phyloP scores from a whole-genome alignment of 164 flowering plant genomes.

The Kingdonia uniflora region DNA sequence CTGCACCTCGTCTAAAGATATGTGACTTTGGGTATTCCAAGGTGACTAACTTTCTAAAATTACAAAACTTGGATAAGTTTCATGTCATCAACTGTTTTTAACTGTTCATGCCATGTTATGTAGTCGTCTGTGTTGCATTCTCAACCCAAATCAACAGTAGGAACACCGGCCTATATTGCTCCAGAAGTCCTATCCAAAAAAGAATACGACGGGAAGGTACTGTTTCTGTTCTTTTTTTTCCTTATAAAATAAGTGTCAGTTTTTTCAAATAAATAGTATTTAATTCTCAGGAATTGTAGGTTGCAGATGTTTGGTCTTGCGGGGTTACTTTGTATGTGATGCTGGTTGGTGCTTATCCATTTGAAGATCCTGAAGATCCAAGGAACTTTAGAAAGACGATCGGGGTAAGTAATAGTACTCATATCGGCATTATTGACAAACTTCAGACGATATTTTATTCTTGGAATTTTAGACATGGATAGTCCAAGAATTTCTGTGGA shows the following conservation, averaged over 20 bases:
- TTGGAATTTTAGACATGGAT: too few relatives aligned
- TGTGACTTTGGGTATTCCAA: slow-evolving; percentile 29
- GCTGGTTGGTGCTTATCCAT: slow-evolving; percentile 86
- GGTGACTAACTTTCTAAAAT: slow-evolving; percentile 21
- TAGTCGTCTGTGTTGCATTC: slow-evolving; percentile 78
- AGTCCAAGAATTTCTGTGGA: too few relatives aligned
- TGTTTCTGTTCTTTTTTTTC: neutral
- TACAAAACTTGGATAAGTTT: neutral
- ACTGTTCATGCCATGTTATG: slow-evolving; percentile 7
- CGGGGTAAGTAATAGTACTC: slow-evolving; percentile 36
- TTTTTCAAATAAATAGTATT: neutral
- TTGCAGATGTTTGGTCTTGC: slow-evolving; percentile 92
- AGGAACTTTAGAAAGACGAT: slow-evolving; percentile 67
- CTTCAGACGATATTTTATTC: neutral
- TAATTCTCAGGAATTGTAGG: slow-evolving; percentile 25
- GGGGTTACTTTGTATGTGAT: slow-evolving; percentile 86
- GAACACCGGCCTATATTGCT: slow-evolving; percentile 86
- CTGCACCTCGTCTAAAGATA: slow-evolving; percentile 6
- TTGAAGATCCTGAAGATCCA: slow-evolving; percentile 85
- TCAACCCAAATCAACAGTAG: slow-evolving; percentile 82
- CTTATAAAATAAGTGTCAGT: neutral
- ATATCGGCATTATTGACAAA: neutral
- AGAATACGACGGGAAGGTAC: slow-evolving; percentile 84
- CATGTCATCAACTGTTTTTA: neutral
- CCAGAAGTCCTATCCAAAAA: slow-evolving; percentile 66